Evolutionary conservation across 768 basidiomycete genomes (phyloP).

Genomic region (Serendipita sp.): DNA sequence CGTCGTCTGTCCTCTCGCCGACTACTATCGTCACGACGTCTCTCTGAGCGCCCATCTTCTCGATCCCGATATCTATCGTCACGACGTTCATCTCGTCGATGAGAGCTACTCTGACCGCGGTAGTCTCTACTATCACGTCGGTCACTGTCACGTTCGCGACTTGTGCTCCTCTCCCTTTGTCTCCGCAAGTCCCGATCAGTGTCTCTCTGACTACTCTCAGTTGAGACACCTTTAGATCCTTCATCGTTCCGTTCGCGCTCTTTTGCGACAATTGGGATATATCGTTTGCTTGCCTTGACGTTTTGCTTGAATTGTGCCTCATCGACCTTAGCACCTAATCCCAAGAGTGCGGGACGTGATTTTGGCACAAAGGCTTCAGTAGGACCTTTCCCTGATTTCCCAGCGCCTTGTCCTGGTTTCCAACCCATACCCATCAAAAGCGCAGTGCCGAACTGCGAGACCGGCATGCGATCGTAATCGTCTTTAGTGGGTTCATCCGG

Average conservation of each 20-base stretch:
- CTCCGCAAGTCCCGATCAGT: constrained; percentile 8
- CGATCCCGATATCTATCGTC: not conserved
- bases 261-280: constrained; percentile 66
- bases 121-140: not conserved
- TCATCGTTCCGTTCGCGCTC: constrained; percentile 35
- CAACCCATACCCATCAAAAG: constrained; percentile 94
- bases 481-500: constrained; percentile 61
- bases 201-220: constrained; percentile 14
- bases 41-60: not conserved
- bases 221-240: constrained; percentile 34
- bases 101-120: not conserved
- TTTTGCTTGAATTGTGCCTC: constrained; percentile 17
- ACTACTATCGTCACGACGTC: not conserved
- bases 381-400: constrained; percentile 37
- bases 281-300: constrained; percentile 51
- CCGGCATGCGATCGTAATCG: constrained; percentile 82
- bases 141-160: constrained; percentile 14
- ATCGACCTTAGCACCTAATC: constrained; percentile 73
- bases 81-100: not conserved
- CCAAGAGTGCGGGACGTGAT: constrained; percentile 70
- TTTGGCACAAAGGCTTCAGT: constrained; percentile 70
- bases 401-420: constrained; percentile 65
- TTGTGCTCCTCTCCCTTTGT: constrained; percentile 15
- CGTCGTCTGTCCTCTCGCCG: not conserved
- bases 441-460: constrained; percentile 85